Conservation (phyloP, 805 yeast genomes). For the Cyberlindnera japonica region DNA sequence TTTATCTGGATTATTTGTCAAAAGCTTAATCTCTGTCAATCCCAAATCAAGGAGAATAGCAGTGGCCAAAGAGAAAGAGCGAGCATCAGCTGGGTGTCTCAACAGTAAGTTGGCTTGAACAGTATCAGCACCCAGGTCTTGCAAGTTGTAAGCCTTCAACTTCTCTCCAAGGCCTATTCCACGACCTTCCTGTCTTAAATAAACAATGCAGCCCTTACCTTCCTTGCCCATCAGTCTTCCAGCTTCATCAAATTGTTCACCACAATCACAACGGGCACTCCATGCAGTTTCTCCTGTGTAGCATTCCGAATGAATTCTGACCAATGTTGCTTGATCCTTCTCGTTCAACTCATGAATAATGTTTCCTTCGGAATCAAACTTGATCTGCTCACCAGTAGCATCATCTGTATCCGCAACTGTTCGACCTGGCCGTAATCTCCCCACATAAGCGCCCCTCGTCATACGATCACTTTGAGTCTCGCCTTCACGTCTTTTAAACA, state of each 20-base stretch:
- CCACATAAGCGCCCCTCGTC: constrained; percentile 98
- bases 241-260: constrained; percentile 98
- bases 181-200: constrained; percentile 95
- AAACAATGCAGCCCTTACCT: constrained; percentile 93
- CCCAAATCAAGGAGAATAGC: constrained; percentile 87
- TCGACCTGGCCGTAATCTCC: constrained; percentile 86
- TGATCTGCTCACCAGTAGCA: constrained; percentile 32
- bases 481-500: constrained; percentile 56
- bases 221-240: constrained; percentile 84
- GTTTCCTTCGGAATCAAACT: constrained; percentile 40
- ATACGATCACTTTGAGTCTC: constrained; percentile 91
- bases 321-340: constrained; percentile 51
- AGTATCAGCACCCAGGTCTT: constrained; percentile 97
- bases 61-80: constrained; percentile 90
- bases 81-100: constrained; percentile 97
- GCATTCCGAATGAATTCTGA: constrained; percentile 94
- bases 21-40: constrained; percentile 60
- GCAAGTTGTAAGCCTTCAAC: constrained; percentile 92
- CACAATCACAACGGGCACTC: constrained; percentile 99
- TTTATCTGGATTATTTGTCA: constrained; percentile 96
- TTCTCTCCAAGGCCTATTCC: constrained; percentile 99
- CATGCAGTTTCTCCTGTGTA: constrained; percentile 99
- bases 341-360: constrained; percentile 23
- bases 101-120: constrained; percentile 91
- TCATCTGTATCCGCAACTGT: constrained; percentile 61